Percentiles rank a stretch among this genome's conserved stretches.
Evolutionary conservation across 2,329 filamentous ascomycete species (phyloP).

Genomic region (Chrysosporium queenslandicum): DNA sequence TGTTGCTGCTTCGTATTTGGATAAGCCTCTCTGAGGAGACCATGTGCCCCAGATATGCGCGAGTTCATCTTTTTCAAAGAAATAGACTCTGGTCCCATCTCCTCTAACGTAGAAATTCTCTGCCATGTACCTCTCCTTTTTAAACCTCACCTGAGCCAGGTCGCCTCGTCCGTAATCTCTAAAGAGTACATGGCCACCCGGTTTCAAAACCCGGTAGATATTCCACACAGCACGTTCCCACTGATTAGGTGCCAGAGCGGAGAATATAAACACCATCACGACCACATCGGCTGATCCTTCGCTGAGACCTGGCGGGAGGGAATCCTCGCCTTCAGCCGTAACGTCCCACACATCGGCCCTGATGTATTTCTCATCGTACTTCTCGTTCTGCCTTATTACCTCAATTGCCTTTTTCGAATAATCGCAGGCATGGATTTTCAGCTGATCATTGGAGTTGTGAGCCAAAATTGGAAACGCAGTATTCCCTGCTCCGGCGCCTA

Average conservation of each 20-base stretch:
- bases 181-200: constrained; percentile 87
- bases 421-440: constrained; percentile 88
- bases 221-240: constrained; percentile 78
- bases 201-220: constrained; percentile 72
- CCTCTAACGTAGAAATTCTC: constrained; percentile 97
- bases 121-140: constrained; percentile 84
- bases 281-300: constrained; percentile 83
- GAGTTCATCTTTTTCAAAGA: constrained; percentile 83
- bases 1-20: constrained; percentile 17
- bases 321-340: constrained; percentile 46
- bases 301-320: constrained; percentile 62
- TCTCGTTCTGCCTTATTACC: constrained; percentile 71
- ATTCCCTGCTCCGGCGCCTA: constrained; percentile 91
- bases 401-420: constrained; percentile 93
- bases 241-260: constrained; percentile 71
- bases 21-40: constrained; percentile 30
- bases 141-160: constrained; percentile 91
- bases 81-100: constrained; percentile 93
- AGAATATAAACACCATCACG: constrained; percentile 95
- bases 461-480: constrained; percentile 85
- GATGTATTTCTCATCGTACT: constrained; percentile 63
- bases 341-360: constrained; percentile 94
- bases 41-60: constrained; percentile 62
- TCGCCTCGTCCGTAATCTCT: constrained; percentile 94
- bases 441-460: constrained; percentile 67